These are phyloP conservation scores for Trichoderma cornu-damae DNA, from an alignment of 2,329 filamentous ascomycete genomes.

Conservation along the genomic window DNA sequence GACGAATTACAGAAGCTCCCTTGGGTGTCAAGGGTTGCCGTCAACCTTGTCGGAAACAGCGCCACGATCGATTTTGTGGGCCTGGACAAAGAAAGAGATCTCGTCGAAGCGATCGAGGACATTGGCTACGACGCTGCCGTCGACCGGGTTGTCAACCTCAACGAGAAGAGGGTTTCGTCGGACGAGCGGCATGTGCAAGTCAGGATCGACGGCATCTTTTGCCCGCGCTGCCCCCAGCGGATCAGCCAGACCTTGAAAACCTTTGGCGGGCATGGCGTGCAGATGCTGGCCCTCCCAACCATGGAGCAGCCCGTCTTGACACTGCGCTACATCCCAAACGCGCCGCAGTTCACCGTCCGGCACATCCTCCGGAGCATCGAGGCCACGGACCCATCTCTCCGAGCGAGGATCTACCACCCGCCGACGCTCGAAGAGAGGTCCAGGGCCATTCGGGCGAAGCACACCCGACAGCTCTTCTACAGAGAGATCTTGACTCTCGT, in stretches of 20 bases:
- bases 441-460: constrained; percentile 62
- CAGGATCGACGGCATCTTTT: constrained; percentile 67
- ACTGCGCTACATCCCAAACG: constrained; percentile 63
- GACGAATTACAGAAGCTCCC: constrained; percentile 51
- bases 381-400: constrained; percentile 60
- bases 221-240: constrained; percentile 61
- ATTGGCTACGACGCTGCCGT: constrained; percentile 62
- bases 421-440: constrained; percentile 81
- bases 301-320: constrained; percentile 61
- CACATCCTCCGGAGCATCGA: constrained; percentile 65
- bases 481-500: constrained; percentile 66
- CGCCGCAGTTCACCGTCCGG: constrained; percentile 68
- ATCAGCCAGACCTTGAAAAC: constrained; percentile 50
- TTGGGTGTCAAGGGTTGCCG: constrained; percentile 53
- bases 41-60: constrained; percentile 65
- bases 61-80: constrained; percentile 54
- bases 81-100: constrained; percentile 28
- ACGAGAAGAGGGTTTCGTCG: constrained; percentile 37
- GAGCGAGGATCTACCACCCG: constrained; percentile 67
- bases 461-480: constrained; percentile 62
- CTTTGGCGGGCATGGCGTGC: constrained; percentile 46
- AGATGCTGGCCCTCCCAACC: constrained; percentile 52
- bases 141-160: constrained; percentile 43
- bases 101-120: constrained; percentile 50
- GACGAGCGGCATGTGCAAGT: constrained; percentile 57